Evolutionary conservation across 805 yeast genomes (phyloP), one percentile per base, ranked within the genome.

Genomic region (Myxozyma vanderwaltii): DNA sequence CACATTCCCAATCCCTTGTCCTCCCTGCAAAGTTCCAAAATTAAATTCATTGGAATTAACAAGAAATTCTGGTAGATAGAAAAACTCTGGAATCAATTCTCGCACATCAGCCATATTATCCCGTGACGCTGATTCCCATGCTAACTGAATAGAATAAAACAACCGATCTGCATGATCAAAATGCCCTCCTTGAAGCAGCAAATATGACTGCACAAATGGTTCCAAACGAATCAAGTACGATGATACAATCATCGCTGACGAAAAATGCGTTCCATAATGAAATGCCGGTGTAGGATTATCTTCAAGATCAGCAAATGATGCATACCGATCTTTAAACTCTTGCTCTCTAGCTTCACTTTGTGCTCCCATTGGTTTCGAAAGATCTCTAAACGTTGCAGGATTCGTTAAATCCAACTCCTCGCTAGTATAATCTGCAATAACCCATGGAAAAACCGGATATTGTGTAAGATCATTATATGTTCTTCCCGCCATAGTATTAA

Each of bases 401-500:
- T 89, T 76, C 2, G 74, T 69, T 44, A 91, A 74, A 70, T 90
- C 91, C n/a, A 90, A 74, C 12, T 74, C 80, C 1, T 83, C 84
- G 67, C 94, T 87, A 0, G 82, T 78, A 69, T 90, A 89, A 69
- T 90, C 96, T 0, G 94, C 85, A 60, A 90, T 80, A 0, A 90
- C 89, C 95, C 96, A 90, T 0, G 97, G 97, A 66, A 90, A 91
- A 0, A 91, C 86, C 0, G 96, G 96, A 68, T 90, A 90, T 63
- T 90, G 97, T 0, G 96, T 90, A 54, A 90, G 72, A 70, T 90
- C 96, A 71, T 90, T 91, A 72, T 86, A 89, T 0, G 96, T 89
- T 63, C 97, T 75, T 0, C 97, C 97, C 0, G 96, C 95, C 57
- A 90, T 71, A 0, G 94, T 89, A 68, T 90, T 90, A 26, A 90